Conservation (phyloP, 345 rosid species). For the Anacardium occidentale region DNA sequence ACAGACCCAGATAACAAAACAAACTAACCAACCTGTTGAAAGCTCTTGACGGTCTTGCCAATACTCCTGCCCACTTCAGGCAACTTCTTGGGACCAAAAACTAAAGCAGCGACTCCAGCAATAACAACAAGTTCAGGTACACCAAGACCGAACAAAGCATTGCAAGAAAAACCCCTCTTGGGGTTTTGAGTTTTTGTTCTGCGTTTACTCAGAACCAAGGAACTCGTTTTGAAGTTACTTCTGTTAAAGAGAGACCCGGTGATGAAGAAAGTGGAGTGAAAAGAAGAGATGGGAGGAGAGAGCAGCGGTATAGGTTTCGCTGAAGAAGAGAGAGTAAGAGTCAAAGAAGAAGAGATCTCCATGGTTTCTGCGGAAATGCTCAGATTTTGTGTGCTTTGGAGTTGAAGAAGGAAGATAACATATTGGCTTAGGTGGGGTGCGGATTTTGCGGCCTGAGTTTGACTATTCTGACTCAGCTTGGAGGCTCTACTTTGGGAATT, state of each 20-base stretch:
- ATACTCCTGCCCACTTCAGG: slow-evolving; percentile 93
- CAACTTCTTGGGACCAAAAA: slow-evolving; percentile 93
- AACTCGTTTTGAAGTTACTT: slow-evolving; percentile 20
- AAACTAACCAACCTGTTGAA: slow-evolving; percentile 68
- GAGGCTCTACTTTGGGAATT: not conserved
- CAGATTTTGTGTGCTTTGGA: slow-evolving; percentile 4
- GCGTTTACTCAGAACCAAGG: slow-evolving; percentile 40
- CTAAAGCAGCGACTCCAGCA: slow-evolving; percentile 87
- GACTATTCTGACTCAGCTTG: not conserved
- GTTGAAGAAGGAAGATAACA: slow-evolving; percentile 15
- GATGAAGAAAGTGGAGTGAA: slow-evolving; percentile 47
- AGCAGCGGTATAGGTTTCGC: slow-evolving; percentile 30
- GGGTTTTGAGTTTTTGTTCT: slow-evolving; percentile 35
- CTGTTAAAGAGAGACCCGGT: slow-evolving; percentile 16
- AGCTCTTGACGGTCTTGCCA: slow-evolving; percentile 93
- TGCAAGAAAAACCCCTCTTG: slow-evolving; percentile 56
- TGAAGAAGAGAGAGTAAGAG: slow-evolving; percentile 35
- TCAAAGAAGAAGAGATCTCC: slow-evolving; percentile 58
- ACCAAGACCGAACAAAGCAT: slow-evolving; percentile 88
- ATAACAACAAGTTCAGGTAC: slow-evolving; percentile 95
- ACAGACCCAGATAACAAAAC: slow-evolving; percentile 13
- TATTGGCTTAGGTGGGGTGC: slow-evolving; percentile 5
- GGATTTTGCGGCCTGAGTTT: not conserved
- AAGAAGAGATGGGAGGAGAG: slow-evolving; percentile 48
- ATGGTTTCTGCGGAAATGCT: slow-evolving; percentile 31